phyloP scores from a whole-genome alignment of 164 flowering plant species.

The Brasenia schreberi region DNA sequence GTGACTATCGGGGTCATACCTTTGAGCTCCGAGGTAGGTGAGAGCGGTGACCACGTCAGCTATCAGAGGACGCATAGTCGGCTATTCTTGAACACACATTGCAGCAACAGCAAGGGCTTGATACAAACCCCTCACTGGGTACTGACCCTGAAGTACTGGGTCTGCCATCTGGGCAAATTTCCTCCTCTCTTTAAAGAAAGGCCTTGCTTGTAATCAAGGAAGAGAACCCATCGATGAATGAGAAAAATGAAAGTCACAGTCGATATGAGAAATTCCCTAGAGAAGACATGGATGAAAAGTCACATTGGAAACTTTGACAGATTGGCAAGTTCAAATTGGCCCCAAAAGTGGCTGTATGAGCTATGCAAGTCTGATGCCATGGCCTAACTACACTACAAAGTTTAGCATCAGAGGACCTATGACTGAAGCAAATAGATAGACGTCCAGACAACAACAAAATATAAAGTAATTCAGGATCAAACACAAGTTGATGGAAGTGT shows the following conservation, averaged over 20 bases:
- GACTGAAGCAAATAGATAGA: too few species aligned
- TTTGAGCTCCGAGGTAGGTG: conserved; percentile 60
- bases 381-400: too few species aligned
- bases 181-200: conserved; percentile 66
- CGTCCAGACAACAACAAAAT: too few species aligned
- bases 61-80: conserved; percentile 68
- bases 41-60: conserved; percentile 90
- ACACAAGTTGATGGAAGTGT: too few species aligned
- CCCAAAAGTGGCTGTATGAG: too few species aligned
- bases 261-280: neutral
- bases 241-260: neutral
- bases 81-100: conserved; percentile 92
- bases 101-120: conserved; percentile 93
- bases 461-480: too few species aligned
- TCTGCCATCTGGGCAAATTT: conserved; percentile 72
- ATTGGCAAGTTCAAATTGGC: too few species aligned
- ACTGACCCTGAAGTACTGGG: conserved; percentile 65
- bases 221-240: conserved; percentile 1
- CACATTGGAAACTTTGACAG: too few species aligned
- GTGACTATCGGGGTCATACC: conserved; percentile 32
- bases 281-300: too few species aligned
- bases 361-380: too few species aligned
- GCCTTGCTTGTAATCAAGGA: conserved; percentile 49
- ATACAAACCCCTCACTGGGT: conserved; percentile 63
- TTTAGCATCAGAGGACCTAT: too few species aligned